Percentiles rank a stretch among this genome's conserved stretches.
Evolutionary conservation across 108 stramenopile genomes (phyloP).

Genomic region (Nitzschia inconspicua): DNA sequence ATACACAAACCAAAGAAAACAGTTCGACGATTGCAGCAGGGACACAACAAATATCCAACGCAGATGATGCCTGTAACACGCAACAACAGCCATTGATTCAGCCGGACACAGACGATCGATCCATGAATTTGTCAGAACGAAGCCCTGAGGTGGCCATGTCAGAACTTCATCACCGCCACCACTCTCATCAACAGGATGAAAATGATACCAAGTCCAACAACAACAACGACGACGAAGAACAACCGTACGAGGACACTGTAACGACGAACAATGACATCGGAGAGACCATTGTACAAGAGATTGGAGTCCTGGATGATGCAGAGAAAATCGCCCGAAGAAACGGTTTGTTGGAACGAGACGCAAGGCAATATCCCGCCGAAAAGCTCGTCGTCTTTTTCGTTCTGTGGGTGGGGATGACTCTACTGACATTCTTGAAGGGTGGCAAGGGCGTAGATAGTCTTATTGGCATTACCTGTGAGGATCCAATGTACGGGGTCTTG

Average conservation of each 20-base stretch:
- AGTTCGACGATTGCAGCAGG: conserved; percentile 9
- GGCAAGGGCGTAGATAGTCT: conserved; percentile 66
- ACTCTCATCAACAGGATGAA: background rate
- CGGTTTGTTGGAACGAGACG: conserved; percentile 42
- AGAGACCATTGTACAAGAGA: too few relatives aligned
- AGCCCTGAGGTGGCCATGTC: too few relatives aligned
- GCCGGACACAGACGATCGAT: too few relatives aligned
- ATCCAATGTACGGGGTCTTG: conserved; percentile 50
- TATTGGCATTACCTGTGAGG: conserved; percentile 60
- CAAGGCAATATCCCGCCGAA: conserved; percentile 54
- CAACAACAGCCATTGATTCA: too few relatives aligned
- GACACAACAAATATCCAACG: background rate
- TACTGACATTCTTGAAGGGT: conserved; percentile 61
- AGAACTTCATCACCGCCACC: too few relatives aligned
- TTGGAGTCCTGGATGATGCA: too few relatives aligned
- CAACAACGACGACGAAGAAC: background rate
- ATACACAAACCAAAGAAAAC: conserved; percentile 40
- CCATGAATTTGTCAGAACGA: too few relatives aligned
- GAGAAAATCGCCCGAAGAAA: conserved; percentile 19
- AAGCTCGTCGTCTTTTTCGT: conserved; percentile 46
- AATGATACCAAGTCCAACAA: background rate
- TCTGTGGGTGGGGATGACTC: conserved; percentile 52
- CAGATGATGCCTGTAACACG: too few relatives aligned
- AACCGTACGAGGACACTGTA: background rate
- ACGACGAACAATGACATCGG: background rate